These are phyloP conservation scores for Agrocybe pediades DNA, from an alignment of 768 basidiomycete genomes.

Conservation along the genomic window DNA sequence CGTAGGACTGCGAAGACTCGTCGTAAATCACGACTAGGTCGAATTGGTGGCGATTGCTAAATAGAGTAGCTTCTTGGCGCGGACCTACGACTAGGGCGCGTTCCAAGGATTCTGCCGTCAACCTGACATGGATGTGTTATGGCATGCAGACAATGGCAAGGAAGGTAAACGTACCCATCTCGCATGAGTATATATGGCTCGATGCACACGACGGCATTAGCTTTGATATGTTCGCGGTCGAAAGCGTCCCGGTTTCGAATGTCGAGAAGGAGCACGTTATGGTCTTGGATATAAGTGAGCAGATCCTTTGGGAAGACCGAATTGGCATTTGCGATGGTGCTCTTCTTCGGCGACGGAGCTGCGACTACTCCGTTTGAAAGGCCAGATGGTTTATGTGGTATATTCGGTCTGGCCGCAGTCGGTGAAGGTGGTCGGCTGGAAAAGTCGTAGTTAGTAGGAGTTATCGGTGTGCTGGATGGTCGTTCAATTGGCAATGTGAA, in stretches of 20 bases:
- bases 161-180: conserved; percentile 53
- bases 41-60: conserved; percentile 83
- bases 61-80: conserved; percentile 68
- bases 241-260: conserved; percentile 80
- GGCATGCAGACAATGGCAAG: conserved; percentile 4
- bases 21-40: conserved; percentile 91
- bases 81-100: conserved; percentile 74
- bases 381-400: conserved; percentile 32
- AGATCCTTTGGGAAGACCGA: conserved; percentile 62
- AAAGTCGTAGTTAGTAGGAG: conserved; percentile 56
- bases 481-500: conserved; percentile 49
- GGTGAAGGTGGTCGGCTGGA: conserved; percentile 69
- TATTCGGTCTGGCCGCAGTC: conserved; percentile 17
- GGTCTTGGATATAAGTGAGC: conserved; percentile 53
- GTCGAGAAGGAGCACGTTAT: conserved; percentile 78
- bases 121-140: conserved; percentile 38
- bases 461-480: conserved; percentile 72
- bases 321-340: conserved; percentile 56
- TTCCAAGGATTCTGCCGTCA: conserved; percentile 70
- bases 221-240: conserved; percentile 70
- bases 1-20: conserved; percentile 52
- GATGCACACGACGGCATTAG: conserved; percentile 74
- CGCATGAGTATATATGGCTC: conserved; percentile 79
- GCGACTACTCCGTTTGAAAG: conserved; percentile 33
- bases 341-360: conserved; percentile 33